phyloP scores from a whole-genome alignment of 1,284 basidiomycete species.

The Exobasidium cylindrosporum region DNA sequence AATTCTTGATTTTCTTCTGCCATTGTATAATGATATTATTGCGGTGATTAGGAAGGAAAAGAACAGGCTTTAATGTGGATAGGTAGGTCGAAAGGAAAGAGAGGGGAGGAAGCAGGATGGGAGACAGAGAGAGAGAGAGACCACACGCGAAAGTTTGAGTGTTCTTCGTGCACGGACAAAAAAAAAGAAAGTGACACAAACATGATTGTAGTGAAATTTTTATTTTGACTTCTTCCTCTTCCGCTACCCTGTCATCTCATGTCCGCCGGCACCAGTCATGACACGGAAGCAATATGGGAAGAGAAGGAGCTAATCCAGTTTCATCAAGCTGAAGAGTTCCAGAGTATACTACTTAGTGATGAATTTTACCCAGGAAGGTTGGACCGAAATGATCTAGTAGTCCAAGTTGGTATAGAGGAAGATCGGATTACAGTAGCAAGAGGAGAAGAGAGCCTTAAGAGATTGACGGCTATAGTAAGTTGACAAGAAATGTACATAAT shows the following conservation, averaged over 20 bases:
- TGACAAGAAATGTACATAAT: no score
- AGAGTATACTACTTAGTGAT: background rate
- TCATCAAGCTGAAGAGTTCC: slow-evolving; percentile 11
- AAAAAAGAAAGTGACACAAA: background rate
- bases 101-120: background rate
- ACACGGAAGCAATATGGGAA: background rate
- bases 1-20: slow-evolving; percentile 6
- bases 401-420: background rate
- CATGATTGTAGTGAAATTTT: background rate
- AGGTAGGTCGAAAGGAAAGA: background rate
- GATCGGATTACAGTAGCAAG: background rate
- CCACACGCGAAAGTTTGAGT: background rate
- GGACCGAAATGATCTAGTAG: background rate
- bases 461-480: background rate
- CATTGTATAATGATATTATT: background rate
- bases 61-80: no score
- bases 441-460: background rate
- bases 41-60: background rate
- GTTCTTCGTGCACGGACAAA: background rate
- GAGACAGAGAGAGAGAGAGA: background rate
- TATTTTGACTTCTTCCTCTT: background rate
- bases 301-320: slow-evolving; percentile 14
- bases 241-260: background rate
- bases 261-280: background rate
- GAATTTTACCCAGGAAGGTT: slow-evolving; percentile 7